Conservation (phyloP, 1,284 basidiomycete genomes). For the Pseudozyma sp. region DNA sequence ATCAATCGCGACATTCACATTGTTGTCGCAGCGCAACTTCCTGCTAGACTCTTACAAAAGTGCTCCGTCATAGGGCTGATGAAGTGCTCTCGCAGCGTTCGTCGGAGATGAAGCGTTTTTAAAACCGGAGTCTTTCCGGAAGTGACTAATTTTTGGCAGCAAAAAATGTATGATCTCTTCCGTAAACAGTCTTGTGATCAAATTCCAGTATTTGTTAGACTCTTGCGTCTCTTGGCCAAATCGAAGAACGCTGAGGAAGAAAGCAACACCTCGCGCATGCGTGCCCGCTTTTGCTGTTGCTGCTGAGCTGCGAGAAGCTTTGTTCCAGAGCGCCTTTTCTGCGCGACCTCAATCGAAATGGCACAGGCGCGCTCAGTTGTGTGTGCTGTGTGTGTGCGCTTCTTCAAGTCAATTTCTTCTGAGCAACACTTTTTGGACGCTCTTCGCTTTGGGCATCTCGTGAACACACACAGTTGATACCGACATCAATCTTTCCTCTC, state of each 20-base stretch:
- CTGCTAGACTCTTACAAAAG: no score
- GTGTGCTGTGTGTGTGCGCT: background rate
- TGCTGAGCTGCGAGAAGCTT: background rate
- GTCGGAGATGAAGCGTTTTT: no score
- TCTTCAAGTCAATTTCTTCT: slow-evolving; percentile 19
- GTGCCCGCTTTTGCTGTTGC: background rate
- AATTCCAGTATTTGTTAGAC: no score
- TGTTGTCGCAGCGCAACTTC: no score
- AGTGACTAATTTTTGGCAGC: no score
- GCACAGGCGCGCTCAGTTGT: background rate
- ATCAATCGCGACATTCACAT: no score
- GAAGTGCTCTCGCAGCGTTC: no score
- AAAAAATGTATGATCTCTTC: no score
- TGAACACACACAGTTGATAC: background rate
- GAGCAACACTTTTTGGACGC: slow-evolving; percentile 26
- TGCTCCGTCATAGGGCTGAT: no score
- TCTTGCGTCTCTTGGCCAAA: no score
- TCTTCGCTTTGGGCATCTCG: slow-evolving; percentile 12
- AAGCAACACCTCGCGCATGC: slow-evolving; percentile 9
- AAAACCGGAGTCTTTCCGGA: no score
- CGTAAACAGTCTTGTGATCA: no score
- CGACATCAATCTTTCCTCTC: background rate
- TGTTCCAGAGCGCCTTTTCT: slow-evolving; percentile 3
- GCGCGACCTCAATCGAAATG: slow-evolving; percentile 6
- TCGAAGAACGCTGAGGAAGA: slow-evolving; percentile 5